A percentile compares a stretch with the other conserved stretches of the same genome.
Conservation (phyloP, 495 filamentous ascomycete species). For the Evernia prunastri region DNA sequence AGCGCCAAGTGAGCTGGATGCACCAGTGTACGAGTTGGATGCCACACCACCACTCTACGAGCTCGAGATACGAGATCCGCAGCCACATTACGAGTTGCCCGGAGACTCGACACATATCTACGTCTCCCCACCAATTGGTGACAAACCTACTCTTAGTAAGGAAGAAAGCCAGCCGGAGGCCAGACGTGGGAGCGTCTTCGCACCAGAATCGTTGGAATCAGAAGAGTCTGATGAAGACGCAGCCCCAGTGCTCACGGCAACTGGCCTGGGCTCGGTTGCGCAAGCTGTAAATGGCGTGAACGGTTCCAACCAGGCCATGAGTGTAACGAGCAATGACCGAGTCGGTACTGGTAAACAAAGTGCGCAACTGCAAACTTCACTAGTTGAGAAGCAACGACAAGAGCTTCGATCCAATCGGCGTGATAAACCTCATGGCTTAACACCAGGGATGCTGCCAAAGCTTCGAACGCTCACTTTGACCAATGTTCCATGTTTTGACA, state of each 20-base stretch:
- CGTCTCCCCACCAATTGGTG: slow-evolving; percentile 21
- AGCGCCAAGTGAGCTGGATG: slow-evolving; percentile 12
- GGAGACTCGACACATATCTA: slow-evolving; percentile 33
- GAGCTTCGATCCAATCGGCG: slow-evolving; percentile 17
- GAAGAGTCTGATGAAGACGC: slow-evolving; percentile 9
- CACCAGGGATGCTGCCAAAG: slow-evolving; percentile 34
- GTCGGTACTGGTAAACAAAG: slow-evolving; percentile 17
- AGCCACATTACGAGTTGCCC: slow-evolving; percentile 38
- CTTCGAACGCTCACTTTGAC: slow-evolving; percentile 53
- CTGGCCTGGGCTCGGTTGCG: slow-evolving; percentile 22
- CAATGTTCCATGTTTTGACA: slow-evolving; percentile 50
- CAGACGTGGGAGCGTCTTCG: slow-evolving; percentile 41
- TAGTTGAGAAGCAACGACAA: slow-evolving; percentile 20
- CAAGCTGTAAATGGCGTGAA: slow-evolving; percentile 29
- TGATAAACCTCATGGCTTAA: slow-evolving; percentile 19
- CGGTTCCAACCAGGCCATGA: slow-evolving; percentile 29
- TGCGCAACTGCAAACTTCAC: slow-evolving; percentile 5
- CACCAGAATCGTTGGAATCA: slow-evolving; percentile 37
- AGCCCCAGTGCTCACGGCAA: slow-evolving; percentile 18
- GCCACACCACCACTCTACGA: slow-evolving; percentile 41
- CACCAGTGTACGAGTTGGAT: slow-evolving; percentile 37
- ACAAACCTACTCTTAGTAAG: slow-evolving; percentile 20
- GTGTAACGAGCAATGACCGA: slow-evolving; percentile 36
- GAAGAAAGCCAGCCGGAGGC: slow-evolving; percentile 30
- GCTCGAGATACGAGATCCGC: slow-evolving; percentile 33